A percentile compares a stretch with the other conserved stretches of the same genome.
Conservation (phyloP, 345 rosid genomes). For the Triadica sebifera region DNA sequence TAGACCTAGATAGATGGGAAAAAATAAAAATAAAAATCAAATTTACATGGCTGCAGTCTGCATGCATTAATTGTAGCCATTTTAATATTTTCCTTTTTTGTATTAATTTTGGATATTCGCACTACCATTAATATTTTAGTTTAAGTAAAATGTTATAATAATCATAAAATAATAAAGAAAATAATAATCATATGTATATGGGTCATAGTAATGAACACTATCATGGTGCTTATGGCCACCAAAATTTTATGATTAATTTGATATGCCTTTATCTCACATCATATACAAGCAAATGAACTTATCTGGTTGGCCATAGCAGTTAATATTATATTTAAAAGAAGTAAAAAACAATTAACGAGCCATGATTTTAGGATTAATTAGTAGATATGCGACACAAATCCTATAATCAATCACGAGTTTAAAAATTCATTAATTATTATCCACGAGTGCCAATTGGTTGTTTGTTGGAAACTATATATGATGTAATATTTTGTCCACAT, state of each 20-base stretch:
- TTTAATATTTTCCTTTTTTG: too few species aligned
- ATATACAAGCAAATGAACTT: background rate
- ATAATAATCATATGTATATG: background rate
- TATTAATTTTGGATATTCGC: too few species aligned
- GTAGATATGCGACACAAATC: background rate
- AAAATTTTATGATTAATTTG: background rate
- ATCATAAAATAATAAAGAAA: background rate
- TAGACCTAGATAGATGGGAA: too few species aligned
- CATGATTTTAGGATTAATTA: constrained; percentile 8
- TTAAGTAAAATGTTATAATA: too few species aligned
- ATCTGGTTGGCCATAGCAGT: background rate
- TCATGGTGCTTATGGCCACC: constrained; percentile 19
- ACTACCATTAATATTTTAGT: too few species aligned
- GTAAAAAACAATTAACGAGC: background rate
- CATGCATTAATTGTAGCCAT: too few species aligned
- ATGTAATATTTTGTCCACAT: too few species aligned
- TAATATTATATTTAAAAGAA: background rate
- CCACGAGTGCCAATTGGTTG: too few species aligned
- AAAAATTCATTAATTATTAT: too few species aligned
- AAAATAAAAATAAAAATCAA: too few species aligned
- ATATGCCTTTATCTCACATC: constrained; percentile 23
- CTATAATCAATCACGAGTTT: background rate
- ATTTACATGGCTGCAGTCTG: too few species aligned
- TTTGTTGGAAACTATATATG: too few species aligned
- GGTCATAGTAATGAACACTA: constrained; percentile 9